Evolutionary conservation across 495 filamentous ascomycete species (phyloP).

Genomic region (Penicillium mononematosum): DNA sequence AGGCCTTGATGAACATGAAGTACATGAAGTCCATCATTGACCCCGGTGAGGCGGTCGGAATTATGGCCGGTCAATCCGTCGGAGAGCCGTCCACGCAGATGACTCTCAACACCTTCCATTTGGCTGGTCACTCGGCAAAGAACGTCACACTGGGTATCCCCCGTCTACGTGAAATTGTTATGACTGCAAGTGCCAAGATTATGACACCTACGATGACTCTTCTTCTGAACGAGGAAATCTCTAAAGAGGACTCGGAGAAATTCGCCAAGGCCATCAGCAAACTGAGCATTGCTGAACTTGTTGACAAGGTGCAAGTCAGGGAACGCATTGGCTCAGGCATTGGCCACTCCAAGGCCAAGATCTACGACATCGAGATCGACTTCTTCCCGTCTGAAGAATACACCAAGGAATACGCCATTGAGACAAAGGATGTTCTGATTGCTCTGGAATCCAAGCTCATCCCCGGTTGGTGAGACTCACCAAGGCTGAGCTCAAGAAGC

Average conservation of each 20-base stretch:
- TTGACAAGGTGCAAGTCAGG: constrained; percentile 76
- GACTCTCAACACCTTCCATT: constrained; percentile 99
- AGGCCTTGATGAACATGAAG: constrained; percentile 81
- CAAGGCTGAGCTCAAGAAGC: constrained; percentile 76
- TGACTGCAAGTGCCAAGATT: constrained; percentile 88
- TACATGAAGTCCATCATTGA: constrained; percentile 93
- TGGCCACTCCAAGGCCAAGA: constrained; percentile 69
- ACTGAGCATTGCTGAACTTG: constrained; percentile 79
- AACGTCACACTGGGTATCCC: constrained; percentile 99
- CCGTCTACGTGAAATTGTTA: constrained; percentile 93
- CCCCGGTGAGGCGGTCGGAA: constrained; percentile 95
- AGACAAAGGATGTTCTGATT: constrained; percentile 66
- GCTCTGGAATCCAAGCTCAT: constrained; percentile 81
- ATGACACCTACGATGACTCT: constrained; percentile 93
- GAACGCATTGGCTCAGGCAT: constrained; percentile 71
- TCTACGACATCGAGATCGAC: constrained; percentile 75
- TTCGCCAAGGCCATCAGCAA: constrained; percentile 93
- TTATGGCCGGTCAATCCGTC: constrained; percentile 93
- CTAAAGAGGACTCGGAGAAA: constrained; percentile 64
- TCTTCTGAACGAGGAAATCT: constrained; percentile 68
- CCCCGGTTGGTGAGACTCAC: constrained; percentile 64
- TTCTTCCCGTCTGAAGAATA: constrained; percentile 88
- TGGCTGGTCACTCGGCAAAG: constrained; percentile 96
- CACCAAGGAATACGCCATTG: constrained; percentile 77
- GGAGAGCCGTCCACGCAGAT: constrained; percentile 98